phyloP scores from a whole-genome alignment of 1,284 basidiomycete species.

The Fomes fomentarius region DNA sequence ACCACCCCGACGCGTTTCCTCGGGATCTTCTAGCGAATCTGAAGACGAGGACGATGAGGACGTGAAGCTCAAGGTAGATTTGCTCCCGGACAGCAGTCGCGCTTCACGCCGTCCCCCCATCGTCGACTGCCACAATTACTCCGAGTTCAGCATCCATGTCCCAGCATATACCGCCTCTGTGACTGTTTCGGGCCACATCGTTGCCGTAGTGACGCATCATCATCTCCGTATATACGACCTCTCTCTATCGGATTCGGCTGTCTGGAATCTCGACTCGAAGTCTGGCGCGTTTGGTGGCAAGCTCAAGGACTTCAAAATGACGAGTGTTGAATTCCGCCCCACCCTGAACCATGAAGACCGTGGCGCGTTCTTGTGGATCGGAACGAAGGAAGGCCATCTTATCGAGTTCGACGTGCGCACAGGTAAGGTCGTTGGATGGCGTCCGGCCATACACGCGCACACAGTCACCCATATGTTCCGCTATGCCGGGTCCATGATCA shows the following conservation, averaged over 20 bases:
- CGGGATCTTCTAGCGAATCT: constrained; percentile 54
- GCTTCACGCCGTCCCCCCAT: constrained; percentile 81
- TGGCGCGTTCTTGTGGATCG: constrained; percentile 74
- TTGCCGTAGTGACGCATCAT: constrained; percentile 64
- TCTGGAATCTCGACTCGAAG: constrained; percentile 62
- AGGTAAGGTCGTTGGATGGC: constrained; percentile 58
- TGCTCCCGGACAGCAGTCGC: constrained; percentile 80
- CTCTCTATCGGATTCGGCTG: constrained; percentile 46
- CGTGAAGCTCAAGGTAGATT: constrained; percentile 48
- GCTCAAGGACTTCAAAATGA: constrained; percentile 71
- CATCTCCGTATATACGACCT: constrained; percentile 72
- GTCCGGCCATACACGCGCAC: constrained; percentile 64
- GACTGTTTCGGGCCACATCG: constrained; percentile 62
- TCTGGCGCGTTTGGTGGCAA: constrained; percentile 54
- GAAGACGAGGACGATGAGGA: constrained; percentile 36
- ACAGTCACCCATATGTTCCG: constrained; percentile 77
- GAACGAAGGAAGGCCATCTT: constrained; percentile 87
- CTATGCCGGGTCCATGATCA: constrained; percentile 68
- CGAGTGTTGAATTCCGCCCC: constrained; percentile 76
- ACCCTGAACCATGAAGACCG: constrained; percentile 40
- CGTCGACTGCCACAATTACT: constrained; percentile 45
- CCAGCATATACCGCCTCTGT: constrained; percentile 58
- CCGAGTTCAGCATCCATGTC: constrained; percentile 55
- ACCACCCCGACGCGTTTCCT: constrained; percentile 48
- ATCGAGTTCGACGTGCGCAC: constrained; percentile 78